Base-by-base conservation (phyloP, 176 grass and related monocot species). In the Luzula sylvatica region DNA sequence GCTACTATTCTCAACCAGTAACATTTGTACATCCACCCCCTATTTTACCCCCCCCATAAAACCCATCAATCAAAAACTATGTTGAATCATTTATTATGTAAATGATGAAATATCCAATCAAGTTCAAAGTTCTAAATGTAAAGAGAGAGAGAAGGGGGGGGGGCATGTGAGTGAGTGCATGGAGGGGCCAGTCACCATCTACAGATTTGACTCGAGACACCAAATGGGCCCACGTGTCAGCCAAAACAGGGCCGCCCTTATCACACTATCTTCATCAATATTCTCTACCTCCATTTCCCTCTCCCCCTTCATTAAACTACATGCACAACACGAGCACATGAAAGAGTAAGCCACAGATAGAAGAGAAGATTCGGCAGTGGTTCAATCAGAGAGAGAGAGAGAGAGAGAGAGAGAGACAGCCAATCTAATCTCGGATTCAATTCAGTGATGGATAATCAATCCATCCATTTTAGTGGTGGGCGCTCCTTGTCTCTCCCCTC, bases 401-500 rank as follows among this genome's bases (percentile, higher is more conserved):
- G 16, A 2, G 12, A n/a, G 3, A 7, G 15, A 61, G 11, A 23
- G 24, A 15, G 18, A 15, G 3, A 15, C 5, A 25, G 41, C 42
- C 46, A 18, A 15, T 39, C 26, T 15, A 38, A 43, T 59, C 35
- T 14, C 18, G 30, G 30, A 35, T 35, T 35, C 7, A 35, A 1
- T 35, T 35, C 7, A 35, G 5, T 4, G 30, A 35, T 35, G 30
- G 9, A 35, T 35, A 9, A 35, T 35, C 9, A 48, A 24, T 64
- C 41, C 59, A 19, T 64, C 41, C 25, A 49, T 44, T 48, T 64
- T 17, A 44, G 15, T 49, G 43, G 59, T 46, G 59, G 59, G 42
- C 1, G 23, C 13, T 46, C 20, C 15, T 41, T 63, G 59, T 26
- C 46, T 26, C 42, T 23, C 59, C 59, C 43, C 20, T 46, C 7